A percentile compares a stretch with the other conserved stretches of the same genome.
phyloP scores from a whole-genome alignment of 306 rosid genomes.

The Vigna hirtella region DNA sequence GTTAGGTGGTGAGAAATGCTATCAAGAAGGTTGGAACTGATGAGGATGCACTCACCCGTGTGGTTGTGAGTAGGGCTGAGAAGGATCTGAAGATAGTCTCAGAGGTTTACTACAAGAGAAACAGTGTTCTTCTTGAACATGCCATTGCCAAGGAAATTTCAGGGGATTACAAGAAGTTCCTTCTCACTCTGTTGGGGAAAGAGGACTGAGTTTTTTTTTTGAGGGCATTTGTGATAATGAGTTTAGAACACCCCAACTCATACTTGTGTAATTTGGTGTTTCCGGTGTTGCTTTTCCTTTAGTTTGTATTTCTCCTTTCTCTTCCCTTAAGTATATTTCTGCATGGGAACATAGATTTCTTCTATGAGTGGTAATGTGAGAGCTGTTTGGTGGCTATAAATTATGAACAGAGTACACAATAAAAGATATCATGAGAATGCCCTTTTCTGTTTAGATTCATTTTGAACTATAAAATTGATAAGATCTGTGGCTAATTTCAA shows the following conservation, averaged over 20 bases:
- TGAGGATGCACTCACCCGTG: constrained; percentile 81
- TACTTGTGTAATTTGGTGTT: constrained; percentile 1
- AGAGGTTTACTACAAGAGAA: constrained; percentile 66
- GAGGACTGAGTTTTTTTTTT: constrained; percentile 12
- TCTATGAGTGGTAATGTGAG: neutral
- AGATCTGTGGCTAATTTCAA: neutral
- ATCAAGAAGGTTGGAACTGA: constrained; percentile 66
- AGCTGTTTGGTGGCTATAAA: constrained; percentile 10
- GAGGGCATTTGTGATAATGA: constrained; percentile 29
- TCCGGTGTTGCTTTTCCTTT: constrained; percentile 14
- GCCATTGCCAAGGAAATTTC: constrained; percentile 71
- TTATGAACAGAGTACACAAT: neutral
- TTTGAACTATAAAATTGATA: neutral
- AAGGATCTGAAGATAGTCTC: constrained; percentile 58
- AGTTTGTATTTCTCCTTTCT: constrained; percentile 34
- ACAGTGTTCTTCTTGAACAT: constrained; percentile 61
- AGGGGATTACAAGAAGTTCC: constrained; percentile 49
- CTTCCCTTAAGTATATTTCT: neutral
- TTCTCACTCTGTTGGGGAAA: constrained; percentile 50
- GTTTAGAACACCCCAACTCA: constrained; percentile 10
- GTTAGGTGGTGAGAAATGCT: constrained; percentile 65
- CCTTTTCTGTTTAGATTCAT: neutral
- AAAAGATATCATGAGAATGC: neutral
- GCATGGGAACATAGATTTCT: constrained; percentile 23
- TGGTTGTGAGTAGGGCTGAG: constrained; percentile 74